Evolutionary conservation across 352 stramenopile genomes (phyloP).

Genomic region (Pythium chondricola): DNA sequence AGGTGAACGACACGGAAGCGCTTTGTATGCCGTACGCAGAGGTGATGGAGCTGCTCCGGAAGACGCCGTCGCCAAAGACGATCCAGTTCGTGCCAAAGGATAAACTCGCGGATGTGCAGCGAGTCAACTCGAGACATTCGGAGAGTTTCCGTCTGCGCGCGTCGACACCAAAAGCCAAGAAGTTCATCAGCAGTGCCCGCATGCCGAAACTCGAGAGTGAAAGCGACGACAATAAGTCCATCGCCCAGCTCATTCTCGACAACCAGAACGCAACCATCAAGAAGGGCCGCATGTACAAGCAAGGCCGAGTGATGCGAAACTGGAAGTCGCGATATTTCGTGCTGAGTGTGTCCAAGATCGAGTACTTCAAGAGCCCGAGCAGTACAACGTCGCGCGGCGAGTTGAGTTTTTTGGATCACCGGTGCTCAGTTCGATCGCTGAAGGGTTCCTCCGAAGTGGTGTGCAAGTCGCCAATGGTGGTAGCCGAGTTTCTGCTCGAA

Average conservation of each 20-base stretch:
- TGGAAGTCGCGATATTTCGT: slow-evolving; percentile 89
- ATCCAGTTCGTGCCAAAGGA: slow-evolving; percentile 84
- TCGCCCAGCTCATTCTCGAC: slow-evolving; percentile 77
- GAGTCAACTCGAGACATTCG: slow-evolving; percentile 75
- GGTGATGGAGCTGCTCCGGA: slow-evolving; percentile 77
- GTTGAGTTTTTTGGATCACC: slow-evolving; percentile 73
- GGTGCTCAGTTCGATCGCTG: slow-evolving; percentile 71
- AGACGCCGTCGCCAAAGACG: slow-evolving; percentile 61
- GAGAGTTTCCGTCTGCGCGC: slow-evolving; percentile 61
- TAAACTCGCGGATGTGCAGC: slow-evolving; percentile 78
- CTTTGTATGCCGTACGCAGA: slow-evolving; percentile 80
- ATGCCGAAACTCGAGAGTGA: slow-evolving; percentile 75
- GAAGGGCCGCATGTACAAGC: slow-evolving; percentile 86
- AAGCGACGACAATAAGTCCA: slow-evolving; percentile 70
- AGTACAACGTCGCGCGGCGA: slow-evolving; percentile 69
- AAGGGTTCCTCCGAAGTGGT: slow-evolving; percentile 56
- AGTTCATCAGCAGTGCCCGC: slow-evolving; percentile 63
- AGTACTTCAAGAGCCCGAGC: slow-evolving; percentile 81
- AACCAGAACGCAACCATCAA: slow-evolving; percentile 85
- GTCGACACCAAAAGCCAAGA: slow-evolving; percentile 45
- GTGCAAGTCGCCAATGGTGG: slow-evolving; percentile 66
- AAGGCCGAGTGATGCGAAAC: slow-evolving; percentile 73
- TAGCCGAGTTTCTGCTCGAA: slow-evolving; percentile 64
- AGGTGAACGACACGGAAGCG: slow-evolving; percentile 80
- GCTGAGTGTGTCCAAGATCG: slow-evolving; percentile 80